phyloP scores from a whole-genome alignment of 2,329 filamentous ascomycete species.

The Daldinia sp. region DNA sequence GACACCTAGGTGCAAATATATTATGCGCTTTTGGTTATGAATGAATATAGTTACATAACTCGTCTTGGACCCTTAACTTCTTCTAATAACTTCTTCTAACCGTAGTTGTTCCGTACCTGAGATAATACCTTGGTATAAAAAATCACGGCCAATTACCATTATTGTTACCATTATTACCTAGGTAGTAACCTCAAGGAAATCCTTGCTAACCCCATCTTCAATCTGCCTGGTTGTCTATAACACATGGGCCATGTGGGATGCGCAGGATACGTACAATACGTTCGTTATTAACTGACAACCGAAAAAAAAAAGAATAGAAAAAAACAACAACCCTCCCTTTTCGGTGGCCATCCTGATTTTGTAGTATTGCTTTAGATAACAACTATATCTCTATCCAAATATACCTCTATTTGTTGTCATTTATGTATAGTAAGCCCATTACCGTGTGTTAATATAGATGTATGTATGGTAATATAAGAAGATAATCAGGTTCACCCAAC shows the following conservation, averaged over 20 bases:
- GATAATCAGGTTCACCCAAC: background rate
- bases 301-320: too few species aligned
- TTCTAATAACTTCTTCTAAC: background rate
- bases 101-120: background rate
- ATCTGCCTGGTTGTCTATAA: background rate
- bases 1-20: background rate
- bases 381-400: background rate
- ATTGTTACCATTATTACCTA: too few species aligned
- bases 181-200: background rate
- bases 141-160: background rate
- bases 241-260: slow-evolving; percentile 13
- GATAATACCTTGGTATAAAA: background rate
- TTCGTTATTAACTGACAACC: background rate
- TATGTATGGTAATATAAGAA: background rate
- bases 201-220: slow-evolving; percentile 18
- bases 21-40: background rate
- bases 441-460: background rate
- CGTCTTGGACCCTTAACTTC: background rate
- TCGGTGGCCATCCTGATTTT: background rate
- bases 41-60: background rate
- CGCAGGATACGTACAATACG: background rate
- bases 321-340: too few species aligned
- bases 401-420: background rate
- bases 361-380: background rate
- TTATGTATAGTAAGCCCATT: background rate